A percentile compares a stretch with the other conserved stretches of the same genome.
Evolutionary conservation across 1,284 basidiomycete species (phyloP).

Genomic region (Microbotryum intermedium): DNA sequence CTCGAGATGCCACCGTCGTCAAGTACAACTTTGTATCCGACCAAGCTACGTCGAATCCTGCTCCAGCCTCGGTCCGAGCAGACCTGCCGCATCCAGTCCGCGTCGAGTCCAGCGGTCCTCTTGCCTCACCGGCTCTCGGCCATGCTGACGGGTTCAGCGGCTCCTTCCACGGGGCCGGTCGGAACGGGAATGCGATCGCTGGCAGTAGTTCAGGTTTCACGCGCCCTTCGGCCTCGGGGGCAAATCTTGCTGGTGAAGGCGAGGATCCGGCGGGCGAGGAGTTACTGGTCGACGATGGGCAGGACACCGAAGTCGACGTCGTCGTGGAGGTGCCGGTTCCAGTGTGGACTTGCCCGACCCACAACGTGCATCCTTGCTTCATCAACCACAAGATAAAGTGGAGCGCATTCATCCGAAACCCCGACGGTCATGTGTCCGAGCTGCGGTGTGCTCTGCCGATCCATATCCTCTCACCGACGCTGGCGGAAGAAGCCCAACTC

Average conservation of each 20-base stretch:
- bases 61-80: constrained; percentile 43
- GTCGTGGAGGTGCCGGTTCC: constrained; percentile 30
- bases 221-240: constrained; percentile 3
- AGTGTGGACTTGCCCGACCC: constrained; percentile 27
- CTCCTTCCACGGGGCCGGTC: constrained; percentile 7
- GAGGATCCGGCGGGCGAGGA: constrained; percentile 4
- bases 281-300: constrained; percentile 20
- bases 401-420: constrained; percentile 49
- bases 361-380: constrained; percentile 24
- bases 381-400: constrained; percentile 51
- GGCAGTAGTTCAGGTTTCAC: background rate
- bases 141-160: constrained; percentile 15
- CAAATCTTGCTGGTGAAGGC: constrained; percentile 18
- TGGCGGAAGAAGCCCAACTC: constrained; percentile 63
- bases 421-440: constrained; percentile 56
- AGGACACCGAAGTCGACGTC: constrained; percentile 31
- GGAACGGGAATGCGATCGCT: constrained; percentile 1
- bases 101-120: constrained; percentile 20
- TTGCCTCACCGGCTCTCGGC: constrained; percentile 12
- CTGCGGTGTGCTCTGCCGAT: constrained; percentile 82
- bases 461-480: constrained; percentile 61
- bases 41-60: constrained; percentile 38
- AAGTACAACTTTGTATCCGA: constrained; percentile 60
- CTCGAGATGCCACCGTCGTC: constrained; percentile 53
- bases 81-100: constrained; percentile 15